Evolutionary conservation across 1,284 basidiomycete species (phyloP).

Genomic region (Macrocybe sp.): DNA sequence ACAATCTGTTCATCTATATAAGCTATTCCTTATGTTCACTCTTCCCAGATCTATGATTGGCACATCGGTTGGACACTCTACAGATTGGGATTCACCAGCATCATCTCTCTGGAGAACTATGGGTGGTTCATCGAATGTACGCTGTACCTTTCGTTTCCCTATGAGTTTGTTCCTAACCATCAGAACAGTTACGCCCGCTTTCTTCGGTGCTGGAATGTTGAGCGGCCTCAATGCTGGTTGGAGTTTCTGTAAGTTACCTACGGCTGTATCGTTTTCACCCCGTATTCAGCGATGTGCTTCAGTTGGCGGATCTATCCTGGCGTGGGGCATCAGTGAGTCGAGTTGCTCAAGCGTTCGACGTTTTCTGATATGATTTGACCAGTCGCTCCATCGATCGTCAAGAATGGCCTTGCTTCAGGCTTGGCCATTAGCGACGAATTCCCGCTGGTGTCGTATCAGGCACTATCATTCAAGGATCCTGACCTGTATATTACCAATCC

Average conservation of each 20-base stretch:
- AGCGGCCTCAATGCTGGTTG: conserved; percentile 61
- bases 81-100: conserved; percentile 54
- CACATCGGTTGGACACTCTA: conserved; percentile 66
- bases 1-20: background rate
- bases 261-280: background rate
- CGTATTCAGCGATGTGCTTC: background rate
- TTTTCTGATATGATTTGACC: background rate
- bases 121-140: conserved; percentile 48
- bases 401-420: conserved; percentile 47
- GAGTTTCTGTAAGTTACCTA: conserved; percentile 47
- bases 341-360: background rate
- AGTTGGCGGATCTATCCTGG: conserved; percentile 51
- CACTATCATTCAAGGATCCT: conserved; percentile 42
- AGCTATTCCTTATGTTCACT: background rate
- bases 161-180: conserved; percentile 6
- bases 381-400: conserved; percentile 54
- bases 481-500: conserved; percentile 35
- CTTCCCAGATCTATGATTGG: conserved; percentile 54
- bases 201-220: conserved; percentile 65
- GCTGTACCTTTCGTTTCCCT: conserved; percentile 9
- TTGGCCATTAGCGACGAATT: conserved; percentile 33
- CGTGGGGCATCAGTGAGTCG: conserved; percentile 55
- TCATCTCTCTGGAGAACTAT: conserved; percentile 56
- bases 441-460: conserved; percentile 38
- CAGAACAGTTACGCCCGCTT: conserved; percentile 54